Base-by-base conservation (phyloP, 331 rosid species). In the Dryas integrifolia region DNA sequence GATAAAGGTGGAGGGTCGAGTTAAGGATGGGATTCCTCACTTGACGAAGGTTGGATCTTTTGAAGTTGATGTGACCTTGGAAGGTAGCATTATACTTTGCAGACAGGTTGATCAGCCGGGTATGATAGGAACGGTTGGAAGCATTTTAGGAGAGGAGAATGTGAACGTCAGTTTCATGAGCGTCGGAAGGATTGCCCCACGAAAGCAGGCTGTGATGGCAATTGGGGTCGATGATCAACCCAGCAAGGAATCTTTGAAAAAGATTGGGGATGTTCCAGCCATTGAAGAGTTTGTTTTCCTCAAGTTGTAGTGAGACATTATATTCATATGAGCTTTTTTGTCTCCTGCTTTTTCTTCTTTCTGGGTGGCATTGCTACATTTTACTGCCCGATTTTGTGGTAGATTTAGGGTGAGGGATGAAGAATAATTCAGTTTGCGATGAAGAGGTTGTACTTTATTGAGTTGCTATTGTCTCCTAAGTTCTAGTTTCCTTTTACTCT, bases 31-130 rank as follows among this genome's bases (percentile, higher is more conserved):
- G 9, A 52, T 88, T 75, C 96, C 99, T 21, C 99, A 95, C 80
- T 80, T 95, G 74, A 95, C 97, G 0, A 92, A 83, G 94, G 97
- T 94, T 13, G 98, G 98, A 68, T 89, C 97, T 44, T 95, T 95
- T 24, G 99, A 95, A 67, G 98, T 95, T 38, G 98, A 95, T 64
- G 99, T 95, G 76, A 92, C 96, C 70, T 77, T 92, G 90, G 99
- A 95, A 79, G 98, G 98, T 57, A 95, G 83, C 82, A 86, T 95
- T 50, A 87, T 95, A 10, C 91, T 95, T 10, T 95, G 99, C 77
- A 87, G 98, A 76, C 99, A 95, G 86, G 99, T 95, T 5, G 98
- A 95, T 86, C 98, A 95, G 75, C 99, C 99, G 0, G 99, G 98
- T 58, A 88, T 95, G 90, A 95, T 95, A 12, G 98, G 98, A 78